Evolutionary conservation across 306 rosid species (phyloP).

Genomic region (Malus orientalis): DNA sequence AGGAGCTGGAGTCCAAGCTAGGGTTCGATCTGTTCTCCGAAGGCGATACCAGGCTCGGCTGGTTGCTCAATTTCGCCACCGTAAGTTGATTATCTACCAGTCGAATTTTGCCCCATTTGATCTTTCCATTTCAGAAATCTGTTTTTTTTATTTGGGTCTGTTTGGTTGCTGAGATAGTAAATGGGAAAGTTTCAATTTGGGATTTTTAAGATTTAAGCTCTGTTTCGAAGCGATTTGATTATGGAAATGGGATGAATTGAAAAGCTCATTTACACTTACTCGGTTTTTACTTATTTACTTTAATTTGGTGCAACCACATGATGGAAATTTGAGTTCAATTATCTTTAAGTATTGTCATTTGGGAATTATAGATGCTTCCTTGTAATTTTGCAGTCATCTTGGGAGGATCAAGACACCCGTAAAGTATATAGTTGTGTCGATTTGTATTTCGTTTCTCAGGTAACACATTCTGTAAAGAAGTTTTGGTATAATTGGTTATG

Average conservation of each 20-base stretch:
- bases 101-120: background rate
- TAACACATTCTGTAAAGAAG: slow-evolving; percentile 7
- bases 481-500: background rate
- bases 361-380: slow-evolving; percentile 20
- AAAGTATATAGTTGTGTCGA: slow-evolving; percentile 69
- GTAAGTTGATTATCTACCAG: slow-evolving; percentile 37
- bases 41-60: slow-evolving; percentile 85
- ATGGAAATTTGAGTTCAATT: background rate
- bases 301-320: background rate
- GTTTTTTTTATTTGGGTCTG: background rate
- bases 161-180: background rate
- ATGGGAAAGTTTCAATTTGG: background rate
- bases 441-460: slow-evolving; percentile 92
- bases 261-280: background rate
- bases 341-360: background rate
- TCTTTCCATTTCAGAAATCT: background rate
- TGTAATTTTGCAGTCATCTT: slow-evolving; percentile 67
- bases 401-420: slow-evolving; percentile 62
- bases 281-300: background rate
- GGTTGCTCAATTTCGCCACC: slow-evolving; percentile 70
- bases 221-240: background rate
- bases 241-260: background rate
- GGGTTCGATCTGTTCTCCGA: slow-evolving; percentile 78
- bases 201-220: background rate
- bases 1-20: slow-evolving; percentile 76